Conservation (phyloP, 345 rosid genomes). For the Orychophragmus violaceus region DNA sequence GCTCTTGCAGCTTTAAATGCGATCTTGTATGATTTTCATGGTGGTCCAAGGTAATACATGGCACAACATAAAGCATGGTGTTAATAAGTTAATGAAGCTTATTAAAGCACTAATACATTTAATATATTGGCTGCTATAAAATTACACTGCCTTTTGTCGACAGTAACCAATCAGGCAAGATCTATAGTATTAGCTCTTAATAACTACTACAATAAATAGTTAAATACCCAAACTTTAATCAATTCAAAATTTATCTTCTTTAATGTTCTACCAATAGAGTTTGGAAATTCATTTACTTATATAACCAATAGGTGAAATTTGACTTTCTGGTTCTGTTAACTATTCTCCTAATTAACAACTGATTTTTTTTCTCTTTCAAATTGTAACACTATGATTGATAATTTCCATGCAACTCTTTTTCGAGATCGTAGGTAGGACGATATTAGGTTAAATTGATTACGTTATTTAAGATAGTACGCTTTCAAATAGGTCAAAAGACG, state of each 20-base stretch:
- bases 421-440: neutral
- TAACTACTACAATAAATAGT: neutral
- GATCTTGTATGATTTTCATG: slow-evolving; percentile 26
- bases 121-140: neutral
- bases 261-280: neutral
- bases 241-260: neutral
- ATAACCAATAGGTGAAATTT: slow-evolving; percentile 6
- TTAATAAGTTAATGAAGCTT: neutral
- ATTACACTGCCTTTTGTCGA: neutral
- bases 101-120: neutral
- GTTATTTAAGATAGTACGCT: slow-evolving; percentile 1
- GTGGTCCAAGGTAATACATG: slow-evolving; percentile 33
- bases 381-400: neutral
- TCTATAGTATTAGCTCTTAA: neutral
- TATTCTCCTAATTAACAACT: neutral
- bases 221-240: neutral
- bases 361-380: neutral
- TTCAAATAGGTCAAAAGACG: slow-evolving; percentile 18
- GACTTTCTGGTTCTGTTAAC: neutral
- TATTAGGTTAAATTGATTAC: slow-evolving; percentile 7
- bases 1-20: slow-evolving; percentile 22
- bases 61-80: slow-evolving; percentile 24
- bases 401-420: slow-evolving; percentile 4
- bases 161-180: slow-evolving; percentile 12
- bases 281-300: neutral